Conservation (phyloP, 1,284 basidiomycete species). For the Xerocomus alliaceus region DNA sequence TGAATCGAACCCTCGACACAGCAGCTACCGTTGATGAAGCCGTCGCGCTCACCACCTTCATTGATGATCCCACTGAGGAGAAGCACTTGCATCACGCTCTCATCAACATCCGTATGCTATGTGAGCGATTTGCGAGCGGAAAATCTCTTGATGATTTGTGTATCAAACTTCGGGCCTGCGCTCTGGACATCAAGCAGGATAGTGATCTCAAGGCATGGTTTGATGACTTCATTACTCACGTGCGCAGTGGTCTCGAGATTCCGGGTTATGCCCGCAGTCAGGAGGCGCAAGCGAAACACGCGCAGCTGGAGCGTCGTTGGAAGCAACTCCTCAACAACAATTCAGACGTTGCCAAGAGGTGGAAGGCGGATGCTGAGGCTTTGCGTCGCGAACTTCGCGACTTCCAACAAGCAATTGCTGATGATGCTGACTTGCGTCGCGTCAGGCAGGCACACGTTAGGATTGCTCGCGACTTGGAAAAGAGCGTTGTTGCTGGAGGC, state of each 20-base stretch:
- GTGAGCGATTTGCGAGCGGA: constrained; percentile 57
- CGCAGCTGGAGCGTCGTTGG: constrained; percentile 58
- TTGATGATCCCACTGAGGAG: constrained; percentile 63
- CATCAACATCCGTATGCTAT: constrained; percentile 48
- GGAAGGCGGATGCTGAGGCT: constrained; percentile 55
- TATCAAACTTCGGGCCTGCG: constrained; percentile 46
- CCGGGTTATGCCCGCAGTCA: constrained; percentile 59
- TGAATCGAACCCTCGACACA: constrained; percentile 58
- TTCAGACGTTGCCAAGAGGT: constrained; percentile 51
- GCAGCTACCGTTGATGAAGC: constrained; percentile 48
- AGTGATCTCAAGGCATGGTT: constrained; percentile 55
- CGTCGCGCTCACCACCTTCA: constrained; percentile 57
- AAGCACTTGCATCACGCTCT: constrained; percentile 62
- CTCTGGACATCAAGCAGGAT: constrained; percentile 55
- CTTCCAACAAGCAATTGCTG: constrained; percentile 53
- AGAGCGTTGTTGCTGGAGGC: constrained; percentile 46
- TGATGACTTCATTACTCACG: constrained; percentile 54
- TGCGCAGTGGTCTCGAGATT: constrained; percentile 54
- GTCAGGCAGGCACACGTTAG: constrained; percentile 54
- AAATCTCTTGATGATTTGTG: constrained; percentile 54
- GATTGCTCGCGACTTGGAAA: constrained; percentile 55
- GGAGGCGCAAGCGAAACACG: constrained; percentile 49
- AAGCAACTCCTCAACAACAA: constrained; percentile 52
- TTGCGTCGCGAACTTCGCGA: constrained; percentile 52
- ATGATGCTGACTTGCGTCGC: constrained; percentile 55